Evolutionary conservation across 2,329 filamentous ascomycete species (phyloP), one percentile per base, ranked within the genome.

Genomic region (Fusarium nygamai): DNA sequence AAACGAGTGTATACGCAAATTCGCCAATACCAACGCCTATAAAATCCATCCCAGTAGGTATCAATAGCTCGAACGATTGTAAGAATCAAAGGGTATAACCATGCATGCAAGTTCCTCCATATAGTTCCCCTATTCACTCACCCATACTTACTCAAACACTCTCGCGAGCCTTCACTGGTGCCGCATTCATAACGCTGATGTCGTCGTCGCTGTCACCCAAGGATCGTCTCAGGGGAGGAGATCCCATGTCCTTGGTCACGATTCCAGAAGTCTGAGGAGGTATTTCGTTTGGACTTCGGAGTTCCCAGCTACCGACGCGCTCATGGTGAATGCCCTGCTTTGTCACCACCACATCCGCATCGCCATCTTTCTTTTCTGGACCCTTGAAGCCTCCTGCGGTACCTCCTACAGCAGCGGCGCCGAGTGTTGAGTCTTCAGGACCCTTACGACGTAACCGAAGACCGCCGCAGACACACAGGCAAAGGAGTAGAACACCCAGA

Each of bases 271-370:
- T 69, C 22, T 71, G 71, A 6, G 59, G 60, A 22, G 72, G 64
- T 5, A 73, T 17, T 10, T 57, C 53, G 22, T 43, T 77, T 10
- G 69, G 73, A 4, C 68, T 69, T 22, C 78, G 79, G 59, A 88
- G 78, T 72, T 88, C 87, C 87, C 87, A 88, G 76, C 86, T 88
- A 3, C 86, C 86, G 20, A 85, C 77, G 12, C 86, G 83, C 72
- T 86, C 86, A 39, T 87, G 85, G 8, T 81, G 80, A 9, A 73
- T 78, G 1, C 86, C 86, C 12, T 78, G 78, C 48, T 79, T 81
- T 3, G 82, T 81, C 7, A 86, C 79, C 2, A 80, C 76, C 7
- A 88, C 79, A 64, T 88, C 87, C 1, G 79, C 76, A 61, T 88
- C 86, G 7, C 80, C 82, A 1, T 80, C 79, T 79, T 82, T 85